Conservation (phyloP, 768 basidiomycete genomes). For the Amanita polypyramis region DNA sequence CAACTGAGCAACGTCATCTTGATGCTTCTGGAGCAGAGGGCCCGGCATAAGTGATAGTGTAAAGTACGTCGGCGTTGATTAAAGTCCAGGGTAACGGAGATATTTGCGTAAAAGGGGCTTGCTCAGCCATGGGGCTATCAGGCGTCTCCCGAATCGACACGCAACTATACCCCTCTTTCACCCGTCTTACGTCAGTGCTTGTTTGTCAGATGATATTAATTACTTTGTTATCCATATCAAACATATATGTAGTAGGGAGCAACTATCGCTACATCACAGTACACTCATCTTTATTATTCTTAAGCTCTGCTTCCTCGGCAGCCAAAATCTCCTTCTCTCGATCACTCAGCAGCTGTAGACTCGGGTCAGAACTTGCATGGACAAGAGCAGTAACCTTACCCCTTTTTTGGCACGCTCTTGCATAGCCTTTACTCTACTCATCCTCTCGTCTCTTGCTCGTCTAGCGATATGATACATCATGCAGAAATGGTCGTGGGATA, state of each 20-base stretch:
- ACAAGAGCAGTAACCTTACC: constrained; percentile 27
- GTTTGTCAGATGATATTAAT: not conserved
- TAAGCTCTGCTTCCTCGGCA: constrained; percentile 34
- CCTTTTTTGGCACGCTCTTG: constrained; percentile 67
- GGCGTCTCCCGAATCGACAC: no score
- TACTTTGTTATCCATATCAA: not conserved
- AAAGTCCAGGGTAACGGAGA: not conserved
- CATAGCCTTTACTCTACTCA: constrained; percentile 62
- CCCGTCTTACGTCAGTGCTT: not conserved
- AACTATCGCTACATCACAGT: constrained; percentile 37
- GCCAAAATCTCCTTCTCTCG: constrained; percentile 55
- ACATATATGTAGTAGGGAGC: not conserved
- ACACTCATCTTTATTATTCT: constrained; percentile 40
- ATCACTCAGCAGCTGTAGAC: constrained; percentile 41
- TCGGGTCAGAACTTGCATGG: constrained; percentile 1
- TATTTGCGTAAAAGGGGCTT: no score
- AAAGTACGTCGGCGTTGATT: not conserved
- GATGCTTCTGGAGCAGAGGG: constrained; percentile 9
- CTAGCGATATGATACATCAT: constrained; percentile 37
- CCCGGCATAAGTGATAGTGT: not conserved
- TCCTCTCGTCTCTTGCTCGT: constrained; percentile 65
- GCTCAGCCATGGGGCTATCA: not conserved
- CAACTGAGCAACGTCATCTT: constrained; percentile 36
- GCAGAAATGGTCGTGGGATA: constrained; percentile 60
- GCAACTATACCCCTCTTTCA: not conserved